Percentiles rank a stretch among this genome's conserved stretches.
phyloP scores from a whole-genome alignment of 1,284 basidiomycete species.

The Leccinum angustisporum region DNA sequence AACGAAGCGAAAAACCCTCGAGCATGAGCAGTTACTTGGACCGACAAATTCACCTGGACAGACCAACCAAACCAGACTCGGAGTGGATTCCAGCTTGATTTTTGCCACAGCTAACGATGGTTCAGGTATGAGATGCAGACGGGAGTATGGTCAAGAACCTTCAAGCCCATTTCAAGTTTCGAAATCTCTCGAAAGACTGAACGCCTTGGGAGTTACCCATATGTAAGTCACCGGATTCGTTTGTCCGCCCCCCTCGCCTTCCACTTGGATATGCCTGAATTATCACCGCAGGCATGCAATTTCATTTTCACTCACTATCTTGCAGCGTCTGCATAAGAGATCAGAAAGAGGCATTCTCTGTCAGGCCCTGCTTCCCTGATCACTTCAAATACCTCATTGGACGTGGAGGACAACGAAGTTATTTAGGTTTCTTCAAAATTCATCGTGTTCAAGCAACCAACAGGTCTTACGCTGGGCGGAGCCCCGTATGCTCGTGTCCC shows the following conservation, averaged over 20 bases:
- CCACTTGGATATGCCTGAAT: background rate
- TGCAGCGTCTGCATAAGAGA: slow-evolving; percentile 84
- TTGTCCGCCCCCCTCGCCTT: background rate
- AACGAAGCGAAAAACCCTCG: no score
- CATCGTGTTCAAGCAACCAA: background rate
- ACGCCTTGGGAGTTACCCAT: slow-evolving; percentile 73
- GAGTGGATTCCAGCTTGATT: background rate
- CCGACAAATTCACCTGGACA: no score
- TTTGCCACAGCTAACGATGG: slow-evolving; percentile 8
- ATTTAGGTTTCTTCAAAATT: slow-evolving; percentile 50
- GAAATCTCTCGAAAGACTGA: slow-evolving; percentile 71
- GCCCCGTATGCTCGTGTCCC: no score
- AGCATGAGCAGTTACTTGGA: no score
- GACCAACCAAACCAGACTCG: background rate
- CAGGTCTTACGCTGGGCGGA: slow-evolving; percentile 54
- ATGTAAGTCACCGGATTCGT: slow-evolving; percentile 57
- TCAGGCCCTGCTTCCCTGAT: slow-evolving; percentile 82
- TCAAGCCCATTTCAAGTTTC: slow-evolving; percentile 84
- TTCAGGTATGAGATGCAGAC: slow-evolving; percentile 88
- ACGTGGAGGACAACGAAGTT: slow-evolving; percentile 89
- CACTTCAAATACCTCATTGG: slow-evolving; percentile 77
- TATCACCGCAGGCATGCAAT: slow-evolving; percentile 1
- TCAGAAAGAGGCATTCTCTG: slow-evolving; percentile 83
- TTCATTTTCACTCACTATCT: background rate
- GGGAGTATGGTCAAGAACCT: slow-evolving; percentile 77